A percentile compares a stretch with the other conserved stretches of the same genome.
Conservation (phyloP, 208 protist genomes). For the Tritrichomonas musculus region DNA sequence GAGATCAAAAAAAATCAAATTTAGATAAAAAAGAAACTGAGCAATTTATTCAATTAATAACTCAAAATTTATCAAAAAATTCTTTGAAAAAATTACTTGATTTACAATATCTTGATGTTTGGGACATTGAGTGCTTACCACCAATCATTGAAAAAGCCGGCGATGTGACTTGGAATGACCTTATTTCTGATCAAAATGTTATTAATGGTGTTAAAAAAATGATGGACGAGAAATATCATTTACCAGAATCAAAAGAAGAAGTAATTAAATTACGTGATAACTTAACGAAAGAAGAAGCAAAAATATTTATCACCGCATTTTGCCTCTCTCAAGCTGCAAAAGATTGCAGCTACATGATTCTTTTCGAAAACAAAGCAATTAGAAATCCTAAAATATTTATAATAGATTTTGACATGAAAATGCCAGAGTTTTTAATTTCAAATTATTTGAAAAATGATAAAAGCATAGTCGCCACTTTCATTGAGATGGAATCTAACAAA, state of each 20-base stretch:
- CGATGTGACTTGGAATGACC: background rate
- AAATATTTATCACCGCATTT: background rate
- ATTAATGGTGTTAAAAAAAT: background rate
- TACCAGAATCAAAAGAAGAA: background rate
- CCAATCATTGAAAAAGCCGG: background rate
- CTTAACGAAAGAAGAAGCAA: background rate
- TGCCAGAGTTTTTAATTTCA: background rate
- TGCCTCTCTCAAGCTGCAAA: background rate
- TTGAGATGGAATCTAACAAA: too few relatives aligned
- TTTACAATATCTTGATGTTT: background rate
- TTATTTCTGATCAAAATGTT: background rate
- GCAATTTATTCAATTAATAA: background rate
- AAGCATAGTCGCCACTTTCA: background rate
- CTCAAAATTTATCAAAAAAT: too few relatives aligned
- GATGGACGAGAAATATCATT: background rate
- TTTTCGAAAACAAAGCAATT: background rate
- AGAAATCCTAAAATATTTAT: background rate
- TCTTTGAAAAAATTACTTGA: background rate
- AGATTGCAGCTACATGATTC: background rate
- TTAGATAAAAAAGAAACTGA: background rate
- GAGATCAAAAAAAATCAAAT: background rate
- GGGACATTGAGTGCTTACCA: background rate
- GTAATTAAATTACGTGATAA: background rate
- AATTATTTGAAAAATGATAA: background rate
- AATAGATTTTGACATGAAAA: conserved; percentile 21